Conservation (phyloP, 306 rosid genomes). For the Glycine latifolia region DNA sequence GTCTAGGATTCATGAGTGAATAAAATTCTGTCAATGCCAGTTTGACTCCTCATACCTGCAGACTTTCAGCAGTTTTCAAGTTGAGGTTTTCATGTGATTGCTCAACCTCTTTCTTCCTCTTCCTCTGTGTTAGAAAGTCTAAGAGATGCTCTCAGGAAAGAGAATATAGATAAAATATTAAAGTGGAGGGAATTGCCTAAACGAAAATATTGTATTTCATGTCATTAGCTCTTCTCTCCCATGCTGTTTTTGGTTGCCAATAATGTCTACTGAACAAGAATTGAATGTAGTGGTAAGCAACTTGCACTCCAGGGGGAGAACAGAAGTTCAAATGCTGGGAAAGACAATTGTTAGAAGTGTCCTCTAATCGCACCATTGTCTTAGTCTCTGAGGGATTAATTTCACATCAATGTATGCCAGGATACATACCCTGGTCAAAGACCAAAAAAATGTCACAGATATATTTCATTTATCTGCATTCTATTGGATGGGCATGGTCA, state of each 20-base stretch:
- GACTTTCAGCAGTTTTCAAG: slow-evolving; percentile 12
- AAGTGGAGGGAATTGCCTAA: not conserved
- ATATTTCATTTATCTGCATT: not conserved
- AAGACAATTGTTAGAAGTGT: slow-evolving; percentile 16
- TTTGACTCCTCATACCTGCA: not conserved
- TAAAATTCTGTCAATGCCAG: not conserved
- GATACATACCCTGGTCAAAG: not conserved
- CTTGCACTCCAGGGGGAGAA: not conserved
- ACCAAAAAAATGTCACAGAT: not conserved
- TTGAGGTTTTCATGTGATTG: not conserved
- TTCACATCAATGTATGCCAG: not conserved
- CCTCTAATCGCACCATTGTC: not conserved
- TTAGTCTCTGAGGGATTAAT: not conserved
- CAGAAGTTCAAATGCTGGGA: not conserved
- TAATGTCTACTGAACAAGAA: not conserved
- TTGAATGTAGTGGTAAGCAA: not conserved
- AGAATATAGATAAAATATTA: not conserved
- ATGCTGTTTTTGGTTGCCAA: not conserved
- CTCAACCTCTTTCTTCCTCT: not conserved
- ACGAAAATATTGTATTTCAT: not conserved
- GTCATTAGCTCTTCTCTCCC: not conserved
- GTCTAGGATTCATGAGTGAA: not conserved
- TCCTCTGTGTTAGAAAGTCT: not conserved
- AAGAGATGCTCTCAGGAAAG: not conserved
- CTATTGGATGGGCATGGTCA: not conserved